Base-by-base conservation (phyloP, 306 rosid species). In the Hippophae tibetana region DNA sequence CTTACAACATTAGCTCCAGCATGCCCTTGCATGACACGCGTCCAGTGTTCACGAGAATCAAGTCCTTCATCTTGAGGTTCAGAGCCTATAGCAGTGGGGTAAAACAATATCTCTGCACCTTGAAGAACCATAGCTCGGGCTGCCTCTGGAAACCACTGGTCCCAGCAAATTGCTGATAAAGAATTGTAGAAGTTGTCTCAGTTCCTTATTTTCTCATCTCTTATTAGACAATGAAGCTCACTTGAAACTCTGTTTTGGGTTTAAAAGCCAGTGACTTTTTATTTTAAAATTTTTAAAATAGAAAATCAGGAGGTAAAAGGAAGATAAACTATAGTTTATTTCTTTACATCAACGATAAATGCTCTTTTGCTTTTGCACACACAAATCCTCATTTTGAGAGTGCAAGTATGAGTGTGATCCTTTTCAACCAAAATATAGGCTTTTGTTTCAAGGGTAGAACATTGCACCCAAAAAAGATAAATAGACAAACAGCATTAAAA, bases 91-190 rank as follows among this genome's bases (percentile, higher is more conserved):
- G 96, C 96, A 27, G 98, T 92, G 40, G 98, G 98, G 73, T 92
- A 87, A 72, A 92, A 73, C 85, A 92, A 75, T 74, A 92, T 80
- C 74, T 92, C 96, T 10, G 95, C 98, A 74, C 98, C 98, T 78
- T 92, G 96, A 83, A 92, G 96, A 50, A 62, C 96, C 95, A 92
- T 83, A 53, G 95, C 86, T 12, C 95, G 81, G 57, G 98, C 96
- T 67, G 89, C 86, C 88, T 92, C 98, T 0, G 96, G 98, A 75
- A 92, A 92, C 95, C 98, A 92, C 79, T 92, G 98, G 78, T 92
- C 96, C 98, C 98, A 92, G 81, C 98, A 87, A 62, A 92, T 85
- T 69, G 93, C 98, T 92, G 80, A 51, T 58, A 78, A 55, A 10
- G 68, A 71, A 80, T 56, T 60, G 5, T 49, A 65, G 13, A 40